Base-by-base conservation (phyloP, 2,329 filamentous ascomycete species). In the Berkeleyomyces rouxiae region DNA sequence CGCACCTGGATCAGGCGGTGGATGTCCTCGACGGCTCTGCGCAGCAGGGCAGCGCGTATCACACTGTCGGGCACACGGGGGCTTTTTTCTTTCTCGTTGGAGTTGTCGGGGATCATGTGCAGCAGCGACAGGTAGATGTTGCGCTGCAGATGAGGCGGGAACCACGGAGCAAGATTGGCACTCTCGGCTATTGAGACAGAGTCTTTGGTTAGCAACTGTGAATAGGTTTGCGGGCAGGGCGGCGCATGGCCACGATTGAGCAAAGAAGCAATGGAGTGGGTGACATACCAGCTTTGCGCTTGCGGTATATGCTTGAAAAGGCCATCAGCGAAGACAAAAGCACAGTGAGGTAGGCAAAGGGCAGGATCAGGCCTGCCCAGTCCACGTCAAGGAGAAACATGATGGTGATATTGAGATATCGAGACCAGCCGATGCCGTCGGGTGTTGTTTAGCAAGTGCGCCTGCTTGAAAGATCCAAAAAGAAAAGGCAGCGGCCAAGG, bases 41-140 rank as follows among this genome's bases (percentile, higher is more conserved):
- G 84, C 70, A 99, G 77, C 2, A 99, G 83, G 2, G 93, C 91
- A 13, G 93, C 90, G 68, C 92, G 88, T 63, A 97, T 76, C 16
- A 97, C 82, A 66, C 84, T 89, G 66, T 96, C 89, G 37, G 93
- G 92, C 3, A 96, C 70, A 78, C 77, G 78, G 65, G 82, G 79
- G 4, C 80, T 74, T 72, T 91, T 90, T 70, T 88, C 84, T 72
- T 91, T 89, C 70, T 88, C 83, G 65, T 81, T 75, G 60, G 79
- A 79, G 62, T 80, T 80, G 42, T 77, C 75, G 62, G 82, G 78
- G 62, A 82, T 80, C 71, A 93, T 80, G 75, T 99, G 90, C 60
- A 96, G 80, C 47, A 99, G 84, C 53, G 90, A 90, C 65, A 96
- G 83, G 78, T 97, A 99, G 71, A 99, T 83, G 74, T 99, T 91